A percentile compares a stretch with the other conserved stretches of the same genome.
Conservation (phyloP, 2,329 filamentous ascomycete genomes). For the Achaetomium macrosporum region DNA sequence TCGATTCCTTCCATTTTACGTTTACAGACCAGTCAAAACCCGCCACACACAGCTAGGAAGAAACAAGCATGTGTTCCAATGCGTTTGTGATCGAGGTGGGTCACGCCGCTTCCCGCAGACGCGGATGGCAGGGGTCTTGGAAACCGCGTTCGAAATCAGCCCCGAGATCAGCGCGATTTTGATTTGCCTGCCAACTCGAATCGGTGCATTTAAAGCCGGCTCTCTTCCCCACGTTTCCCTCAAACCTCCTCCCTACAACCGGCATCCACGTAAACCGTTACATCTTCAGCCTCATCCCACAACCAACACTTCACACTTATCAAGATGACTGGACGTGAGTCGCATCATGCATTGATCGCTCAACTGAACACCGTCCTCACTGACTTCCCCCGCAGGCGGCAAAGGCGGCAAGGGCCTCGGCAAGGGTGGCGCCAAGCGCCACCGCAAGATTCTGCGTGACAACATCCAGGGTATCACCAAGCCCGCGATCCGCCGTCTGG, state of each 20-base stretch:
- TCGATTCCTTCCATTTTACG: background rate
- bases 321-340: conserved; percentile 66
- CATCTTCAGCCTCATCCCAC: conserved; percentile 25
- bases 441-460: conserved; percentile 98
- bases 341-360: background rate
- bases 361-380: conserved; percentile 29
- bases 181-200: conserved; percentile 23
- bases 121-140: too few relatives aligned
- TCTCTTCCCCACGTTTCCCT: conserved; percentile 26
- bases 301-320: conserved; percentile 29
- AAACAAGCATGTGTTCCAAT: background rate
- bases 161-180: conserved; percentile 18
- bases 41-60: background rate
- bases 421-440: conserved; percentile 97
- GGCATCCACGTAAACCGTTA: conserved; percentile 7
- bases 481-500: conserved; percentile 96
- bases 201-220: conserved; percentile 15
- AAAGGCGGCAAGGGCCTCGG: conserved; percentile 98
- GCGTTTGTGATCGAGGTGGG: conserved; percentile 12
- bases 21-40: conserved; percentile 14
- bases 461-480: conserved; percentile 99
- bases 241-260: conserved; percentile 13
- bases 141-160: conserved; percentile 22
- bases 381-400: conserved; percentile 56
- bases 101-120: background rate